Conservation (phyloP, 805 yeast genomes). For the Nakazawaea molendinolei region DNA sequence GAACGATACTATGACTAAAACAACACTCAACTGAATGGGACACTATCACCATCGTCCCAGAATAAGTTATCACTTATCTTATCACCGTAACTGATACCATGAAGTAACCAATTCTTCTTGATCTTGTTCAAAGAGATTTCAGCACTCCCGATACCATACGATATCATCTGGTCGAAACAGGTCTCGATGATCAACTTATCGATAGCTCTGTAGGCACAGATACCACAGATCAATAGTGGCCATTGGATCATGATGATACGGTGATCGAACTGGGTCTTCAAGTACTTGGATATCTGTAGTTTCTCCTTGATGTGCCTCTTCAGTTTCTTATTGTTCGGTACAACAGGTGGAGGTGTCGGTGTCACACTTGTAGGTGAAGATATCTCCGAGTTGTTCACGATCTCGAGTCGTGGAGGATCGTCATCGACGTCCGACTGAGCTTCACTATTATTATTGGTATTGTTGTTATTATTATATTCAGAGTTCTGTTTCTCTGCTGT, state of each 20-base stretch:
- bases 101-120: conserved; percentile 24
- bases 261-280: conserved; percentile 26
- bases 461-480: conserved; percentile 8
- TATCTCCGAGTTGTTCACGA: conserved; percentile 4
- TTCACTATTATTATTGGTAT: conserved; percentile 6
- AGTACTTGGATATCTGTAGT: conserved; percentile 21
- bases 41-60: conserved; percentile 27
- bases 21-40: conserved; percentile 24
- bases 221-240: conserved; percentile 29
- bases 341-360: too few species aligned
- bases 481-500: background rate
- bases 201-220: conserved; percentile 23
- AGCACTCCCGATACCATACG: conserved; percentile 29
- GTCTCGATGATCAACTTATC: conserved; percentile 28
- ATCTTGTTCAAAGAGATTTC: conserved; percentile 26
- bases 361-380: too few species aligned
- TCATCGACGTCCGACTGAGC: conserved; percentile 6
- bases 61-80: conserved; percentile 20
- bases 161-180: conserved; percentile 26
- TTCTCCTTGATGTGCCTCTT: conserved; percentile 2
- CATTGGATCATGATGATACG: conserved; percentile 31
- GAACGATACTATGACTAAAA: background rate
- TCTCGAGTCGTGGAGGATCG: conserved; percentile 2
- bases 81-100: conserved; percentile 16
- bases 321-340: background rate